Base-by-base conservation (phyloP, 169 alveolate genomes). In the Plasmodium gonderi region DNA sequence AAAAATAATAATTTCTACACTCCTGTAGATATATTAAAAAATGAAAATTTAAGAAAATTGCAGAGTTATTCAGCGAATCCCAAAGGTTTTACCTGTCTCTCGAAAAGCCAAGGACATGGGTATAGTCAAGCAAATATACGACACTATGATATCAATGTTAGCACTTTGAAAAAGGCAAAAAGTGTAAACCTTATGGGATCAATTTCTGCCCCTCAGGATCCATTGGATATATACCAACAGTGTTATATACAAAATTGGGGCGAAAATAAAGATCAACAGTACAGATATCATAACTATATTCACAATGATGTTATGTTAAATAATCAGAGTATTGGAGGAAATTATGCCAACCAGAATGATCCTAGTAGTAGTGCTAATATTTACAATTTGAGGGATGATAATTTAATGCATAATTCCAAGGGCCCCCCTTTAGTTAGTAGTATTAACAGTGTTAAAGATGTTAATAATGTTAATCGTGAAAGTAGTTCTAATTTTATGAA, bases 61-160 rank as follows among this genome's bases (percentile, higher is more conserved):
- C 42, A 45, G 31, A 78, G 65, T 36, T 74, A 74, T 31, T 36
- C 72, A 60, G 5, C 72, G 7, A 76, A 76, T 9, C n/a, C 45
- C 38, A 76, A 40, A 33, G 72, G 38, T 26, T 17, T 51, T 17
- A 33, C 33, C 38, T 44, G 42, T 4, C 65, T 40, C 20, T 76
- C 83, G 23, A 76, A 76, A 45, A 76, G 83, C 65, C 40, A 40
- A 76, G 65, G 72, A 36, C 72, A 60, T 60, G 72, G 72, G 72
- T 29, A 11, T 6, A 20, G 17, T 23, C 72, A 60, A 14, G 3
- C 72, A 60, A 60, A 20, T 36, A 60, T 60, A n/a, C 38, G 17
- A 9, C 1, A 60, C 3, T 29, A n/a, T 29, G 72, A 60, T 5
- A 60, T 17, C 31, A 54, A 60, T 36, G 72, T 4, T 0, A 36